Evolutionary conservation across 2,329 filamentous ascomycete species (phyloP), one percentile per base, ranked within the genome.

Genomic region (Blumeria hordei): DNA sequence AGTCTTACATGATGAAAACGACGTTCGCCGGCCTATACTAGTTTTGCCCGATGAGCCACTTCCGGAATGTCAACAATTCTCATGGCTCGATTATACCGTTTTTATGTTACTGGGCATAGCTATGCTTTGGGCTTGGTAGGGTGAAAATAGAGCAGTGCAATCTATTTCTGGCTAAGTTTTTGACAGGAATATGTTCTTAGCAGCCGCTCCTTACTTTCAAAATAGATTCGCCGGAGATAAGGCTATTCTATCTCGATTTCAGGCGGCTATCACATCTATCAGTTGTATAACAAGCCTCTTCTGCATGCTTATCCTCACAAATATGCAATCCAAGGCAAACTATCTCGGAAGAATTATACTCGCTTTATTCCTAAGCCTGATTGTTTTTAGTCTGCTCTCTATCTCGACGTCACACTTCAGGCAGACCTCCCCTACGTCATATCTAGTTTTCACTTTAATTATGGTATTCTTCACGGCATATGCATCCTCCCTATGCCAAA

Each of bases 121-220:
- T 54, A 96, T 96, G 92, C 74, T 96, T 47, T 96, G 90, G 90
- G 88, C 90, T 55, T 96, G 90, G 90, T 93, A 76, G 77, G 63
- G 52, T 21, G 43, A n/a, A 4, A 54, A 47, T 16, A 59, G 62
- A 51, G 63, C 12, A 21, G 16, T 37, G n/a, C 37, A 6, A 18
- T 21, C n/a, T 4, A 7, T 8, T 51, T 39, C 11, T 51, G 51
- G 18, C 58, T 60, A 53, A 61, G 47, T 12, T 21, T 11, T 18
- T n/a, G n/a, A 14, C 60, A 90, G 87, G 87, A 96, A 96, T 71
- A 95, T 95, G 90, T 95, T 96, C 68, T 78, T 96, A 61, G 90
- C 92, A 49, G 88, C 90, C 8, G 86, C 87, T 1, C 87, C 90
- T 4, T 96, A 96, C 72, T 95, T 96, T 69, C 80, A 88, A 64